Conservation (phyloP, 2,329 filamentous ascomycete species). For the Emmonsiellopsis sp. region DNA sequence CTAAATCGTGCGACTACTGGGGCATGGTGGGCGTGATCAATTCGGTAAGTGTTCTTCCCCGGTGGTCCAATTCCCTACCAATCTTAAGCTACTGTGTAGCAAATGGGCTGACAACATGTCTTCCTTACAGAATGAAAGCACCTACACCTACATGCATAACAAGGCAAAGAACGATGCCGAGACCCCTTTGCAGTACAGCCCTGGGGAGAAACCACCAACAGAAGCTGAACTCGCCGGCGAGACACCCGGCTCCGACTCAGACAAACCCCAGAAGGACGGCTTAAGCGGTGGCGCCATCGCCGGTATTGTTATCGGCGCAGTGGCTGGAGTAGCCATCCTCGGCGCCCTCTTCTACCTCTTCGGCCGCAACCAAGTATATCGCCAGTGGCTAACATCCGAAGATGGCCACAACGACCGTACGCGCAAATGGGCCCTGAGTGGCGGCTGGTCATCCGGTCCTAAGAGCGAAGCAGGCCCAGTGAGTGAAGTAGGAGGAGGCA, state of each 20-base stretch:
- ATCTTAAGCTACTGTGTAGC: neutral
- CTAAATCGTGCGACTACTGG: no score
- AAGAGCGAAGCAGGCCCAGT: conserved; percentile 9
- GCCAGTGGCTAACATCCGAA: conserved; percentile 24
- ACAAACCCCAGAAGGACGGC: conserved; percentile 6
- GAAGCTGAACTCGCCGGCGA: conserved; percentile 26
- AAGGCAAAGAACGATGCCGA: no score
- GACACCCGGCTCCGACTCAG: conserved; percentile 5
- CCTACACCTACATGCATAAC: no score
- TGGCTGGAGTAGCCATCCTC: conserved; percentile 39
- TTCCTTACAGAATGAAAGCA: no score
- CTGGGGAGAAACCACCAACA: conserved; percentile 28
- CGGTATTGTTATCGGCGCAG: conserved; percentile 47
- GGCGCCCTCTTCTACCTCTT: conserved; percentile 32
- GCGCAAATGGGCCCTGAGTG: conserved; percentile 21
- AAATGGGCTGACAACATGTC: neutral
- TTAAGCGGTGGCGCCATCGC: conserved; percentile 46
- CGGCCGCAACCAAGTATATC: conserved; percentile 26
- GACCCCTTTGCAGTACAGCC: no score
- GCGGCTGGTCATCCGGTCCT: conserved; percentile 11
- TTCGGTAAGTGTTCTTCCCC: conserved; percentile 36
- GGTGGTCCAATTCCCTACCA: no score
- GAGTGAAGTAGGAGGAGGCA: conserved; percentile 1
- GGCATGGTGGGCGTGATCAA: conserved; percentile 70
- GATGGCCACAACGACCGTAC: conserved; percentile 24